Conservation (phyloP, 208 protist species). For the Wallacemonas sp. region DNA sequence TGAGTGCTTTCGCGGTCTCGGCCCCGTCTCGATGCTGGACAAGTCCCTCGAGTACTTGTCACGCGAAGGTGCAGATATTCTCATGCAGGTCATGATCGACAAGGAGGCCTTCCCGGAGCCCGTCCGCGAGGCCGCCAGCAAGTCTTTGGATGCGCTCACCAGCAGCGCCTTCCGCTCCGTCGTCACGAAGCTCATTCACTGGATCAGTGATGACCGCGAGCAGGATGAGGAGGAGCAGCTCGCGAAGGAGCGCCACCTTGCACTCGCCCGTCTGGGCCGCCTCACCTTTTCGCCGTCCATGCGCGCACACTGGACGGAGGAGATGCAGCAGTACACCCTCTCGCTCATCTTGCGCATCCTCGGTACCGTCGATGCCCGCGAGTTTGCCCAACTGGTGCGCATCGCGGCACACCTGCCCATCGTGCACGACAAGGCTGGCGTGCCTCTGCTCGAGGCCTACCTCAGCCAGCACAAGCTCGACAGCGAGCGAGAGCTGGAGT, state of each 20-base stretch:
- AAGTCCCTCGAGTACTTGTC: constrained; percentile 82
- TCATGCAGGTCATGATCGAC: constrained; percentile 88
- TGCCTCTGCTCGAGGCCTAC: constrained; percentile 65
- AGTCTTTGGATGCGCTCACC: constrained; percentile 73
- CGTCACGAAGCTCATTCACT: constrained; percentile 85
- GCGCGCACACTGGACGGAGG: constrained; percentile 71
- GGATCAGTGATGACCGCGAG: constrained; percentile 84
- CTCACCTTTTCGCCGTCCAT: constrained; percentile 37
- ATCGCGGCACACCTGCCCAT: constrained; percentile 60
- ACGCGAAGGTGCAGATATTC: constrained; percentile 81
- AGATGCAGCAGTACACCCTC: constrained; percentile 67
- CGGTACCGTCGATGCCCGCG: constrained; percentile 55
- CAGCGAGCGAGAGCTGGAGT: constrained; percentile 54
- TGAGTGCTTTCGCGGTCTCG: constrained; percentile 72
- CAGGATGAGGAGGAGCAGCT: constrained; percentile 79
- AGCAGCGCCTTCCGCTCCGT: constrained; percentile 68
- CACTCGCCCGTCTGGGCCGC: constrained; percentile 45
- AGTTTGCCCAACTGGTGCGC: constrained; percentile 71
- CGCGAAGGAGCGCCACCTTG: constrained; percentile 74
- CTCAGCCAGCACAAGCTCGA: constrained; percentile 32
- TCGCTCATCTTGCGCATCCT: constrained; percentile 66
- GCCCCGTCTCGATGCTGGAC: constrained; percentile 73
- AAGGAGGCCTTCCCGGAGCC: constrained; percentile 69
- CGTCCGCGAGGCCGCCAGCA: constrained; percentile 60
- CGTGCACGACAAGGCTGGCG: constrained; percentile 44